Evolutionary conservation across 345 rosid genomes (phyloP).

Genomic region (Populus euphratica): DNA sequence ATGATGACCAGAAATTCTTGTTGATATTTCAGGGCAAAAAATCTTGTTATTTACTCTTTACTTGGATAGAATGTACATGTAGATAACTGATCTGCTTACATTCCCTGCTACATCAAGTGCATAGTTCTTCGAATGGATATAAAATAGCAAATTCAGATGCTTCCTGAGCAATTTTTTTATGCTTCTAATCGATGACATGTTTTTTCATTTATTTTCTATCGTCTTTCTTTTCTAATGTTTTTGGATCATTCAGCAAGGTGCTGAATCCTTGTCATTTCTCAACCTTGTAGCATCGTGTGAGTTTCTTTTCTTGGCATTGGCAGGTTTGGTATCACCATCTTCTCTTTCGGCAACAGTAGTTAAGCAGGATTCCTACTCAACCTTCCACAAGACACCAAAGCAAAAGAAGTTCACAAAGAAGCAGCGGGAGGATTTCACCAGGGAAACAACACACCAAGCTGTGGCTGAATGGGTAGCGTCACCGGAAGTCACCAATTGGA

Average conservation of each 20-base stretch:
- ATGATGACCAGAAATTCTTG: too few relatives aligned
- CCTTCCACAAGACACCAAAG: conserved; percentile 56
- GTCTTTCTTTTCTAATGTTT: neutral
- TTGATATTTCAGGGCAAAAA: too few relatives aligned
- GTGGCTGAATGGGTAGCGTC: conserved; percentile 47
- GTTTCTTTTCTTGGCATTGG: neutral
- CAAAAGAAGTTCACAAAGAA: conserved; percentile 54
- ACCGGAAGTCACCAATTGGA: conserved; percentile 72
- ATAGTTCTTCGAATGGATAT: neutral
- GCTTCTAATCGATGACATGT: neutral
- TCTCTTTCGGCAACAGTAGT: conserved; percentile 11
- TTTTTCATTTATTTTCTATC: neutral
- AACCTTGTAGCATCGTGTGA: neutral
- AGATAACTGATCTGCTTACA: neutral
- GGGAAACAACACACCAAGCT: conserved; percentile 40
- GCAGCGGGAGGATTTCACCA: conserved; percentile 77
- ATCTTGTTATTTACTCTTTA: too few relatives aligned
- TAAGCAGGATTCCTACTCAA: conserved; percentile 55
- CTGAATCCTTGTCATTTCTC: neutral
- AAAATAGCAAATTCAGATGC: neutral
- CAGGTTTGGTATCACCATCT: conserved; percentile 40
- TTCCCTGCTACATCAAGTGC: neutral
- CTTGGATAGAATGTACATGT: too few relatives aligned
- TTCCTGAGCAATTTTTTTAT: neutral
- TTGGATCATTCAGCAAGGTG: neutral